Conservation (phyloP, 352 stramenopile species). For the Globisporangium nodosum region DNA sequence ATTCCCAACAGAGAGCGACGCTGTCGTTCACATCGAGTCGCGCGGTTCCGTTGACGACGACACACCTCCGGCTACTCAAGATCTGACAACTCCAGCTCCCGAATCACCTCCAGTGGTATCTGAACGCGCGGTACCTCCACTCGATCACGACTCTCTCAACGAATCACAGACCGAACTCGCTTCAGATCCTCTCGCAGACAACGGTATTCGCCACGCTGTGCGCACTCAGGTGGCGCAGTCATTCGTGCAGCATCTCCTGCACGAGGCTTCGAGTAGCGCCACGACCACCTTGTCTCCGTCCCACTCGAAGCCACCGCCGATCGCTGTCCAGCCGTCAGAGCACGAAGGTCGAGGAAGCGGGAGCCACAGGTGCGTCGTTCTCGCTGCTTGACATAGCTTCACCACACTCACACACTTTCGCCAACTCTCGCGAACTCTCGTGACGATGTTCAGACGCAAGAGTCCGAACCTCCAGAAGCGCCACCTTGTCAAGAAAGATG, state of each 20-base stretch:
- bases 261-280: not conserved
- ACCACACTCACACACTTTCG: not conserved
- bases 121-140: not conserved
- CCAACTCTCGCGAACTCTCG: not conserved
- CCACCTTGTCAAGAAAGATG: constrained; percentile 11
- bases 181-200: not conserved
- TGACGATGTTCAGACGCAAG: constrained; percentile 6
- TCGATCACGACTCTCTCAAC: not conserved
- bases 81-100: not conserved
- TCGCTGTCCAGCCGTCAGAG: not conserved
- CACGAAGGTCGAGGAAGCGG: not conserved
- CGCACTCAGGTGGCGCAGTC: not conserved
- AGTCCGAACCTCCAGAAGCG: constrained; percentile 26
- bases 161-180: not conserved
- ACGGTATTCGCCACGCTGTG: not conserved
- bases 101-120: not conserved
- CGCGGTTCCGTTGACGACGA: not conserved
- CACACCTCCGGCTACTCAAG: not conserved
- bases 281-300: not conserved
- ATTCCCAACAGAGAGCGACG: not conserved
- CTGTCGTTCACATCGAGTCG: not conserved
- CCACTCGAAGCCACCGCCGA: not conserved
- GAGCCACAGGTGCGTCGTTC: not conserved
- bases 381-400: constrained; percentile 2
- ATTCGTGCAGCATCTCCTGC: constrained; percentile 2